These are phyloP conservation scores for Plasmodium ovale DNA, from an alignment of 169 alveolate species.

Conservation along the genomic window DNA sequence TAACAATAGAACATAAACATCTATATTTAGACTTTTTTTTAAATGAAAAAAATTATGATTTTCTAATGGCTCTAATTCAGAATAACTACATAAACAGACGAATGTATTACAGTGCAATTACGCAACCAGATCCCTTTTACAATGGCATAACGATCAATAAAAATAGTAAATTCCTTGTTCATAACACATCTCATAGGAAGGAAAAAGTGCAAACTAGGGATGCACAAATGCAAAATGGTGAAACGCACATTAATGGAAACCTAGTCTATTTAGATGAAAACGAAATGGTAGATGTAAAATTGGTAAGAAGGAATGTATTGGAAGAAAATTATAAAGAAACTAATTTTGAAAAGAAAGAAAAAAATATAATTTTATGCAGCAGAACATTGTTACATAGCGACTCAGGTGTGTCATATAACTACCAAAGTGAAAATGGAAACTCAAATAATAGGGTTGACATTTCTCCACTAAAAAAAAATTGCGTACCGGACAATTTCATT, in stretches of 20 bases:
- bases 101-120: conserved; percentile 2
- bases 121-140: background rate
- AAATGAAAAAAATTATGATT: conserved; percentile 58
- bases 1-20: conserved; percentile 63
- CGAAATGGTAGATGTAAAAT: background rate
- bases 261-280: background rate
- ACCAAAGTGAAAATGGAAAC: background rate
- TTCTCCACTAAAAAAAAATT: background rate
- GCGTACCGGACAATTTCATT: background rate
- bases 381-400: background rate
- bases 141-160: background rate
- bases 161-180: too few species aligned
- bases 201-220: background rate
- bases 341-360: conserved; percentile 10
- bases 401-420: background rate
- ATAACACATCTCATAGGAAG: background rate
- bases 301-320: background rate
- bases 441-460: background rate
- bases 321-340: background rate
- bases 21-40: conserved; percentile 62
- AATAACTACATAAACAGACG: conserved; percentile 12
- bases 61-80: conserved; percentile 35
- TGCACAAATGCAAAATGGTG: background rate
- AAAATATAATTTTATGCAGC: background rate
- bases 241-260: background rate